Conservation (phyloP, 805 yeast species). For the Lipomyces lipofer region DNA sequence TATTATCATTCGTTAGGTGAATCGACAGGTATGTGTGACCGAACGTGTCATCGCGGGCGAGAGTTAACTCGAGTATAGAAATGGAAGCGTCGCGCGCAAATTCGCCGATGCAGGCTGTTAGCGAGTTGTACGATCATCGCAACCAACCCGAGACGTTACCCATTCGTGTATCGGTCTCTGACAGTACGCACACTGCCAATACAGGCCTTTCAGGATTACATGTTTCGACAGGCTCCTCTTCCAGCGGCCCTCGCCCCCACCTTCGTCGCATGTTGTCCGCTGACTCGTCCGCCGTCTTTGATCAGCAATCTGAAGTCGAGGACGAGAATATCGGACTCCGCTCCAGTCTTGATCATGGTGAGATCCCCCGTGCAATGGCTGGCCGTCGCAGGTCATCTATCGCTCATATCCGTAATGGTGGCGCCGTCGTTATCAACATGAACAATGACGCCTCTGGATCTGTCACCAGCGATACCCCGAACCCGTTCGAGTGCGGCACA, state of each 20-base stretch:
- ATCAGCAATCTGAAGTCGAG: constrained; percentile 14
- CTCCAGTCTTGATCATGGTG: neutral
- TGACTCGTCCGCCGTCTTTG: constrained; percentile 12
- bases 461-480: neutral
- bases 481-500: neutral
- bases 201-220: neutral
- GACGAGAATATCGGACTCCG: too few species aligned
- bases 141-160: constrained; percentile 49
- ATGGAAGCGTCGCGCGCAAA: constrained; percentile 28
- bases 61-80: too few species aligned
- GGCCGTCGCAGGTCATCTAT: neutral
- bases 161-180: constrained; percentile 35
- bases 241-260: constrained; percentile 15
- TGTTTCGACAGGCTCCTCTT: constrained; percentile 8
- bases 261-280: constrained; percentile 13
- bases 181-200: neutral
- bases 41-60: neutral
- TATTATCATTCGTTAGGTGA: constrained; percentile 12
- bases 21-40: neutral
- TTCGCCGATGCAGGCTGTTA: constrained; percentile 15
- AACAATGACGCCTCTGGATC: neutral
- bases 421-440: constrained; percentile 2
- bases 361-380: neutral
- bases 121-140: constrained; percentile 51
- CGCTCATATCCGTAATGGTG: neutral